phyloP scores from a whole-genome alignment of 305 asterid species.

The Fraxinus sp. region DNA sequence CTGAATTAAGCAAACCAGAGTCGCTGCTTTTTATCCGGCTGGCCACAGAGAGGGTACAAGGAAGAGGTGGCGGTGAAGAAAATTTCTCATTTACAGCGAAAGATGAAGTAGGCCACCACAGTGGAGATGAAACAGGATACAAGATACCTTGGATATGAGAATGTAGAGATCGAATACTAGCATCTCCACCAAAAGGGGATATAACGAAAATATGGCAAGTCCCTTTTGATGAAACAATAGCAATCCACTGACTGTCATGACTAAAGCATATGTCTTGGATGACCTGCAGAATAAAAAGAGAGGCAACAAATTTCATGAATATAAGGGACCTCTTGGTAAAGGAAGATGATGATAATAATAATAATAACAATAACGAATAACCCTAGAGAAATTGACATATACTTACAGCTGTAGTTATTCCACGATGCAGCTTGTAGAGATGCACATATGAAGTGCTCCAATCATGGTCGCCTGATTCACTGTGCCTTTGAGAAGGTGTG shows the following conservation, averaged over 20 bases:
- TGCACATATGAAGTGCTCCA: conserved; percentile 84
- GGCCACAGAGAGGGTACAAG: conserved; percentile 72
- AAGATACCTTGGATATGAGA: conserved; percentile 52
- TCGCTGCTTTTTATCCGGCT: conserved; percentile 76
- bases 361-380: neutral
- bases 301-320: conserved; percentile 19
- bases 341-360: conserved; percentile 14
- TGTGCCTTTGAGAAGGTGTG: conserved; percentile 43
- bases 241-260: conserved; percentile 84
- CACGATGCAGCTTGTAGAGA: conserved; percentile 92
- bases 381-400: conserved; percentile 17
- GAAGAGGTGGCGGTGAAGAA: conserved; percentile 52
- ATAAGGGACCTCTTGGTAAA: neutral
- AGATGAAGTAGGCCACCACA: conserved; percentile 88
- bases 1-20: conserved; percentile 76
- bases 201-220: conserved; percentile 91
- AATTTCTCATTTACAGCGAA: conserved; percentile 57
- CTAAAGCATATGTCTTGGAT: conserved; percentile 97
- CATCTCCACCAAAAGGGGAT: conserved; percentile 85
- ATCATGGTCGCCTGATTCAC: conserved; percentile 60
- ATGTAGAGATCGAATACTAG: conserved; percentile 53
- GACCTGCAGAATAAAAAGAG: conserved; percentile 46
- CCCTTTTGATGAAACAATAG: conserved; percentile 83
- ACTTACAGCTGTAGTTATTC: conserved; percentile 92
- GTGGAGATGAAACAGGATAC: conserved; percentile 54